Base-by-base conservation (phyloP, 2,329 filamentous ascomycete species). In the Arthrobotrys megalospora region DNA sequence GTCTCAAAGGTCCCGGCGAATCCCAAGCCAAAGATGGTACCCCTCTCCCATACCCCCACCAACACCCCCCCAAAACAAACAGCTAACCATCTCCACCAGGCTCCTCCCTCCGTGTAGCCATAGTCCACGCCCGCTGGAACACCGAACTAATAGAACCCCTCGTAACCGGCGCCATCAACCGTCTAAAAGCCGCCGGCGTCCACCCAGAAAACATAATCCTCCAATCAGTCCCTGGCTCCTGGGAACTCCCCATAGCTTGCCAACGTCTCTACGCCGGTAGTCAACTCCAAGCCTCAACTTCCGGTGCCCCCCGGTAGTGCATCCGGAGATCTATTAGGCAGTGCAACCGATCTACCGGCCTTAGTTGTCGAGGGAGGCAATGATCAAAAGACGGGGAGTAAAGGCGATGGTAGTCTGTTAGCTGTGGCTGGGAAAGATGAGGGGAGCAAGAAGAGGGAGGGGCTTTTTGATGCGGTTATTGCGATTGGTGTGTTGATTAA, bases 61-160 rank as follows among this genome's bases (percentile, higher is more conserved):
- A 43, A 32, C 16, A 21, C 6, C 19, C 21, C 47, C 38, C 38
- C 10, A 6, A n/a, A 28, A 28, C 24, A 28, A 28, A 2, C 2
- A 28, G 24, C 24, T 2, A 28, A 28, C 24, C 24, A 21, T 21
- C 16, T 19, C 41, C 64, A n/a, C 7, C 8, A 82, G 92, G 92
- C 84, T 90, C 90, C 82, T 87, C 87, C 83, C 89, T 99, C 80
- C 93, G 96, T 83, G 91, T 99, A 84, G 95, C 92, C 83, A 98
- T 99, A 83, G 89, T 99, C 76, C 96, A 98, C 86, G 95, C 95
- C 76, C 91, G 96, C 82, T 99, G 96, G 96, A 99, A 99, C 87
- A 88, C 88, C 80, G 89, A 88, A 81, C 93, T 99, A 84, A 97
- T 98, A 85, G 90, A 92, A 76, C 90, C 93, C 66, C 90, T 99